phyloP scores from a whole-genome alignment of 768 basidiomycete species.

The Boletales sp. region DNA sequence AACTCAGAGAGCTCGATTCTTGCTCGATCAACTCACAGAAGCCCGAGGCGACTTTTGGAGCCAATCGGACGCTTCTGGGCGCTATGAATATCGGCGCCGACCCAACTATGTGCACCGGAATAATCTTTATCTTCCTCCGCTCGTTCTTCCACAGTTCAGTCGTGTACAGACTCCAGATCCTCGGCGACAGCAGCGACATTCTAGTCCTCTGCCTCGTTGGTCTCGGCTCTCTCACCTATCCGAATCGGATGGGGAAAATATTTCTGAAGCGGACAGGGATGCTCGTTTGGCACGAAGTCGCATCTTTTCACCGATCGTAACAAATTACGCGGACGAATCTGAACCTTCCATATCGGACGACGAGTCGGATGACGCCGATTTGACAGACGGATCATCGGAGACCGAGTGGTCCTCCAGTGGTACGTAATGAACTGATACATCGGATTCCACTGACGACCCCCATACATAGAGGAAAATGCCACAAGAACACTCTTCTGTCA shows the following conservation, averaged over 20 bases:
- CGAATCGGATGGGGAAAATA: conserved; percentile 61
- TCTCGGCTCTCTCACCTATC: conserved; percentile 35
- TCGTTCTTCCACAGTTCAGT: conserved; percentile 27
- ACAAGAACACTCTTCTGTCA: conserved; percentile 34
- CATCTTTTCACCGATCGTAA: conserved; percentile 34
- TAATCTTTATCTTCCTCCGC: conserved; percentile 49
- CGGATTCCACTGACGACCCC: conserved; percentile 9
- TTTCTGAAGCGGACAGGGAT: conserved; percentile 68
- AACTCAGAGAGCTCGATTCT: conserved; percentile 57
- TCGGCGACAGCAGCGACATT: conserved; percentile 8
- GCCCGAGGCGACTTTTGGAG: conserved; percentile 7
- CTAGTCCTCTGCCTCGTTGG: conserved; percentile 15
- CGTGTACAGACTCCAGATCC: not conserved
- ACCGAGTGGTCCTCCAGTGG: conserved; percentile 41
- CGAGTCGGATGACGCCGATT: conserved; percentile 74
- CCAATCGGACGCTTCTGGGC: not conserved
- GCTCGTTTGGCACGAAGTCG: conserved; percentile 69
- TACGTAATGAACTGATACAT: conserved; percentile 5
- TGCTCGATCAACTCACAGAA: conserved; percentile 40
- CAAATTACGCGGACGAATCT: conserved; percentile 33
- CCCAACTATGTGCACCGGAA: conserved; percentile 35
- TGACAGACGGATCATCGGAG: conserved; percentile 47
- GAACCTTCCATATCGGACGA: conserved; percentile 60
- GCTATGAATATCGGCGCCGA: conserved; percentile 2
- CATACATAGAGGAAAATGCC: conserved; percentile 12